Percentiles rank a stretch among this genome's conserved stretches.
phyloP scores from a whole-genome alignment of 208 protist species.

The Acanthamoeba triangularis region DNA sequence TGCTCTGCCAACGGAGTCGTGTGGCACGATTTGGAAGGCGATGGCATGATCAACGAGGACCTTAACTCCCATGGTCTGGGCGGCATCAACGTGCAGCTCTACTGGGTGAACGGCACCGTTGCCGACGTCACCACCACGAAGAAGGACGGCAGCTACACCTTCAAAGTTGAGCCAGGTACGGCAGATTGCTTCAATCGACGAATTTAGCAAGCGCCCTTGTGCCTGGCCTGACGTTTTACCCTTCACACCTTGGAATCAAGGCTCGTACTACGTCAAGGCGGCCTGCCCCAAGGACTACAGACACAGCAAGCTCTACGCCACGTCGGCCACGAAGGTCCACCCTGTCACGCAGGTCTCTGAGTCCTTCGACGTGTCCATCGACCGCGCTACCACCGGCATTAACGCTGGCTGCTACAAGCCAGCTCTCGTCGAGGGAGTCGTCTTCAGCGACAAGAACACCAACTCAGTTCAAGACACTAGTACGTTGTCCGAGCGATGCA shows the following conservation, averaged over 20 bases:
- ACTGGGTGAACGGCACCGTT: constrained; percentile 39
- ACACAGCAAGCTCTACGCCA: constrained; percentile 6
- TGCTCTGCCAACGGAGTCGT: constrained; percentile 67
- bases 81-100: constrained; percentile 8
- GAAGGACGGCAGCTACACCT: constrained; percentile 61
- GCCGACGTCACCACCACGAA: constrained; percentile 28
- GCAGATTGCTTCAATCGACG: background rate
- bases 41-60: constrained; percentile 67
- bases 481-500: background rate
- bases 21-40: constrained; percentile 55
- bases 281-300: constrained; percentile 49
- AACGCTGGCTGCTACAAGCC: constrained; percentile 56
- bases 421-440: constrained; percentile 6
- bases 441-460: constrained; percentile 54
- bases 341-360: background rate
- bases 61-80: background rate
- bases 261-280: constrained; percentile 27
- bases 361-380: background rate
- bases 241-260: background rate
- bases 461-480: background rate
- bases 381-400: constrained; percentile 40
- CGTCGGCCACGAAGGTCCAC: constrained; percentile 13
- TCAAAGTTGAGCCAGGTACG: constrained; percentile 64
- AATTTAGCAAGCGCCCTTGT: background rate
- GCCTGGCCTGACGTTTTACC: background rate